Base-by-base conservation (phyloP, 2,329 filamentous ascomycete genomes). In the Raffaelea ambrosiae region DNA sequence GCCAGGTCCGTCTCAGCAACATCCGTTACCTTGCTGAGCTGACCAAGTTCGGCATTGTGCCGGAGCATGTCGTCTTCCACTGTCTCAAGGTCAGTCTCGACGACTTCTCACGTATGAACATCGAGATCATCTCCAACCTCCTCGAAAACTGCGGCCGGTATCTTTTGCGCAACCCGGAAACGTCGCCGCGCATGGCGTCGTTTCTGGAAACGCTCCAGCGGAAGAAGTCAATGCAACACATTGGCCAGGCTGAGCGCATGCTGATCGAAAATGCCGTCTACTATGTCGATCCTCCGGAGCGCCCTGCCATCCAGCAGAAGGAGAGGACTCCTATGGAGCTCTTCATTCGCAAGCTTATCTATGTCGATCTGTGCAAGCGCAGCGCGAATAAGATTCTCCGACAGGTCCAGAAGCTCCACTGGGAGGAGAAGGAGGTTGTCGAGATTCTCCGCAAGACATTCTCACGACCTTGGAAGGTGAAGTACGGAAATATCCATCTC, bases 101-200 rank as follows among this genome's bases (percentile, higher is more conserved):
- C 59, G 93, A 98, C 60, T 98, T 98, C 61, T 96, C 93, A 3
- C 81, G 91, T 52, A 96, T 96, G 86, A 98, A 98, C 60, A 96
- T 98, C 54, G 94, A 98, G 64, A 96, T 98, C 57, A 91, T 98
- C 54, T 94, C 90, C 59, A 95, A 94, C 59, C 73, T 98, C 23
- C 75, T 98, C 20, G 93, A 98, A 64, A 97, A 97, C 54, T 98
- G 94, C 60, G 93, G 93, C 40, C 82, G 93, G 18, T 98, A 96
- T 65, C 72, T 98, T 20, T 76, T 98, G 50, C 87, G 91, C 44
- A 97, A 93, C 56, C 84, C 88, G 0, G 90, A 97, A 53, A 97
- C 94, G 0, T 84, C 87, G 10, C 91, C 91, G 9, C 83, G 93
- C 40, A 98, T 98, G 93, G 72, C 76, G 1, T 91, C 88, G 1